phyloP scores from a whole-genome alignment of 1,284 basidiomycete species.

The Leucoagaricus sp. region DNA sequence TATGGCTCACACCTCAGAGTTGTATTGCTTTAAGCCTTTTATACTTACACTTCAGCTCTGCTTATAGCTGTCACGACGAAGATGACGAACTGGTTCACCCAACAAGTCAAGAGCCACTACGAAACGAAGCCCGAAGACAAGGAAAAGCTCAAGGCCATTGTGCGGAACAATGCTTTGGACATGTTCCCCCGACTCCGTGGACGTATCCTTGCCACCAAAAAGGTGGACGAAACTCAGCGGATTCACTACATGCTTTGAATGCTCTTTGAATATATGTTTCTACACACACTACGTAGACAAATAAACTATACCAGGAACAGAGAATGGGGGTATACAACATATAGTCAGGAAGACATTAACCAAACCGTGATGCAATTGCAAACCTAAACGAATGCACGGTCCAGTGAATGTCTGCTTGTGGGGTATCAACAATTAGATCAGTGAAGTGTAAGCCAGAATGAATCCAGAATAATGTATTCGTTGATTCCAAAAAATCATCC shows the following conservation, averaged over 20 bases:
- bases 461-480: neutral
- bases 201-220: neutral
- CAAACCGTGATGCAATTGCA: neutral
- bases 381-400: neutral
- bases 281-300: neutral
- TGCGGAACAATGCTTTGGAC: conserved; percentile 47
- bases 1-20: too few relatives aligned
- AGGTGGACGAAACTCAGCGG: neutral
- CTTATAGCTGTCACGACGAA: conserved; percentile 53
- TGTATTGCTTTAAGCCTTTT: conserved; percentile 4
- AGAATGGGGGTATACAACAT: neutral
- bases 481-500: too few relatives aligned
- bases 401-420: conserved; percentile 5
- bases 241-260: neutral
- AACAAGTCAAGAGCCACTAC: conserved; percentile 50
- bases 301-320: neutral
- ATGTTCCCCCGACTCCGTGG: conserved; percentile 39
- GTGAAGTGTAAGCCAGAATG: neutral
- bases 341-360: too few relatives aligned
- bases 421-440: conserved; percentile 10
- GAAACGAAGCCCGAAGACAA: conserved; percentile 27
- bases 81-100: conserved; percentile 60
- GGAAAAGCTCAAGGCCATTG: conserved; percentile 35
- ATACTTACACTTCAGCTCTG: conserved; percentile 4
- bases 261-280: neutral